Base-by-base conservation (phyloP, 208 protist genomes). In the Leishmania major region DNA sequence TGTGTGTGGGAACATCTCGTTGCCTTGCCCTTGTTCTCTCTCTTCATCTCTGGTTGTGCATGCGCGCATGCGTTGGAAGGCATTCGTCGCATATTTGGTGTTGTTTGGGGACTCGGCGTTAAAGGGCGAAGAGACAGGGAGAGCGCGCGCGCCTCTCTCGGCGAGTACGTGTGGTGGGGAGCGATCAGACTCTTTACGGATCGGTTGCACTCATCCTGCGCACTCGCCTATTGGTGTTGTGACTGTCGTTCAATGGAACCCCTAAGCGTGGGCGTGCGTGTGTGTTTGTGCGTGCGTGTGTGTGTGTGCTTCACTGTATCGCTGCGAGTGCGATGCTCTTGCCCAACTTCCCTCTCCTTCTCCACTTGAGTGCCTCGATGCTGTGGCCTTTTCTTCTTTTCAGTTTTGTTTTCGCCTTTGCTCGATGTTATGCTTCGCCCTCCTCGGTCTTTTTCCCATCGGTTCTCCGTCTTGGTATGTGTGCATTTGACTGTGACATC, bases 401-500 rank as follows among this genome's bases (percentile, higher is more conserved):
- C 25, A 10, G 3, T 15, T 73, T 43, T 11, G 28, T 43, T 73
- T 31, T 49, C 7, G 22, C 35, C 35, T 43, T 43, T 59, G 11
- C 17, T 77, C 53, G 49, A 62, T 62, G 73, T 77, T 62, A 57
- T 57, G 47, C 71, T 35, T 73, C n/a, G 7, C 80, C 40, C 70
- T 70, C 43, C 77, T 53, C 51, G 8, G 31, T 60, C 60, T 37
- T n/a, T 25, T 59, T 40, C 78, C 55, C 67, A 49, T 71, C 70
- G 15, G 45, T 45, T 60, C 76, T 85, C 8, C 28, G 69, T 47
- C 37, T n/a, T 49, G n/a, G 53, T 77, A n/a, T 45, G 31, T n/a
- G 47, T 45, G 49, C 11, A 2, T 31, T 43, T 2, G 19, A 45
- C 73, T 40, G n/a, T 15, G 19, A 47, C 5, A 1, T 77, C 51